phyloP scores from a whole-genome alignment of 116 monocot genomes.

The Phalaenopsis hybrid region DNA sequence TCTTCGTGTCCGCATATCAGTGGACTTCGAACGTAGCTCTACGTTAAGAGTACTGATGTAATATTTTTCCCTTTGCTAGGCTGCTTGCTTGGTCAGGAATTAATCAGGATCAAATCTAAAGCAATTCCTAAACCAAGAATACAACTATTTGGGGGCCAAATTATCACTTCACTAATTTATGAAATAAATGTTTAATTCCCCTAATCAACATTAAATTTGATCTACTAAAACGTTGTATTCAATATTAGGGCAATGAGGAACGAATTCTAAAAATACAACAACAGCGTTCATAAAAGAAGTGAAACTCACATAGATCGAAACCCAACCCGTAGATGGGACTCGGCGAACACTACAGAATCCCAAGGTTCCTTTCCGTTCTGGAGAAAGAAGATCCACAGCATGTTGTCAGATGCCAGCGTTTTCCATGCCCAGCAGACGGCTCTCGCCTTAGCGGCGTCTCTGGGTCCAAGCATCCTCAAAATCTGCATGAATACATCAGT shows the following conservation, averaged over 20 bases:
- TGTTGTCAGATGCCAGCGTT: slow-evolving; percentile 54
- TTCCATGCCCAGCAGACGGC: slow-evolving; percentile 62
- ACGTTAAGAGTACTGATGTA: too few relatives aligned
- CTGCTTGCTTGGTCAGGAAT: background rate
- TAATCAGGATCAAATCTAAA: background rate
- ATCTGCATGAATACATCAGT: slow-evolving; percentile 66
- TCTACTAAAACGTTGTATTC: background rate
- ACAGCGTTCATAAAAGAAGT: slow-evolving; percentile 3
- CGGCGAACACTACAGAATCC: slow-evolving; percentile 63
- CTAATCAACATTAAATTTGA: background rate
- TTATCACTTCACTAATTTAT: background rate
- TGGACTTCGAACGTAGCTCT: too few relatives aligned
- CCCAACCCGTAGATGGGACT: slow-evolving; percentile 55
- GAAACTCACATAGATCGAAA: slow-evolving; percentile 38
- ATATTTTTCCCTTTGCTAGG: background rate
- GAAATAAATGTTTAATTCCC: background rate
- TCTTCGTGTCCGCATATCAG: too few relatives aligned
- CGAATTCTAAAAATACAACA: background rate
- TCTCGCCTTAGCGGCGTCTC: slow-evolving; percentile 45
- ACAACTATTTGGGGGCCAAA: background rate
- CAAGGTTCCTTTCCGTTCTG: slow-evolving; percentile 57
- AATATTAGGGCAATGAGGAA: background rate
- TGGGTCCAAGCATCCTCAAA: slow-evolving; percentile 48
- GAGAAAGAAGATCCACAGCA: slow-evolving; percentile 75
- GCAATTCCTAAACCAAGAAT: background rate